Conservation (phyloP, 164 flowering plant species). For the Vitis riparia region DNA sequence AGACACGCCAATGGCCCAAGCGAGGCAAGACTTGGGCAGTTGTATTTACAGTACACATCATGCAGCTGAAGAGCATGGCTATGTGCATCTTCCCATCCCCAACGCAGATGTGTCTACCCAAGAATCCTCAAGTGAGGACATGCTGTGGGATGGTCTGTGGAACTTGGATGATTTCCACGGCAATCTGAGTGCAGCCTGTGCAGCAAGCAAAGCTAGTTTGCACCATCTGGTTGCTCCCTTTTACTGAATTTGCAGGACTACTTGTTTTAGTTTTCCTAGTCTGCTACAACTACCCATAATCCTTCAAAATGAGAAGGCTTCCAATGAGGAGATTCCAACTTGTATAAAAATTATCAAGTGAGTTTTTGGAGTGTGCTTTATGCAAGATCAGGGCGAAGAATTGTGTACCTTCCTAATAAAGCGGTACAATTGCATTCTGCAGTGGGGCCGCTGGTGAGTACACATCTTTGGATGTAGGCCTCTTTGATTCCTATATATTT, state of each 20-base stretch:
- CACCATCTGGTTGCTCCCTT: conserved; percentile 23
- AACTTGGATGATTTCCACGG: conserved; percentile 52
- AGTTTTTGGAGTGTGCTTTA: no score
- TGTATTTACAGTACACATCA: conserved; percentile 11
- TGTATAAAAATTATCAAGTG: no score
- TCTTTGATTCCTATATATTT: no score
- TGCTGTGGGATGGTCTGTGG: conserved; percentile 69
- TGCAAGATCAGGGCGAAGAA: no score
- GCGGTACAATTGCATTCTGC: no score
- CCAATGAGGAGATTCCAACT: no score
- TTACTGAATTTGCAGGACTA: conserved; percentile 4
- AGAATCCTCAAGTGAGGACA: conserved; percentile 34
- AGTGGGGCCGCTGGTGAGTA: no score
- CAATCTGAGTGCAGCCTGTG: conserved; percentile 13
- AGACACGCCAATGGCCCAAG: conserved; percentile 11
- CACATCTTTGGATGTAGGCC: no score
- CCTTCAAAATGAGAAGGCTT: no score
- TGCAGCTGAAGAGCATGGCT: conserved; percentile 31
- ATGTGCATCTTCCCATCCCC: conserved; percentile 11
- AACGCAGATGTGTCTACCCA: conserved; percentile 10
- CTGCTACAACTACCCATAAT: not conserved
- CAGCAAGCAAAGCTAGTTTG: conserved; percentile 28
- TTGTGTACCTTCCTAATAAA: no score
- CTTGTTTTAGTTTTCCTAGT: not conserved
- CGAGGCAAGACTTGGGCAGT: conserved; percentile 26